Base-by-base conservation (phyloP, 2,329 filamentous ascomycete species). In the Sporothrix brunneoviolacea region DNA sequence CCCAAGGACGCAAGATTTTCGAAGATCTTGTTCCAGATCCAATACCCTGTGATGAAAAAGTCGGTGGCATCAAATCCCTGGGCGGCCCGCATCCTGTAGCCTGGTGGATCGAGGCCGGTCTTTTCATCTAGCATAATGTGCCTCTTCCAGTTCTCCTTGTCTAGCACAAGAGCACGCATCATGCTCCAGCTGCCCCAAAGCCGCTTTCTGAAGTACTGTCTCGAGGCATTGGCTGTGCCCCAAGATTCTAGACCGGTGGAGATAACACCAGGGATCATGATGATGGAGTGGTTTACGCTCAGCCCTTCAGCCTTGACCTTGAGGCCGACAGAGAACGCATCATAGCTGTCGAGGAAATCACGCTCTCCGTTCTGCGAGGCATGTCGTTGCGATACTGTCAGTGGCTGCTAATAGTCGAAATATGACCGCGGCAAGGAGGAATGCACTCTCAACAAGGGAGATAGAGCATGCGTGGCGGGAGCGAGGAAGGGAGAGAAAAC, bases 11-110 rank as follows among this genome's bases (percentile, higher is more conserved):
- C 93, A 46, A 98, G 74, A 62, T 98, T 98, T 69, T 98, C 93
- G 44, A 98, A 76, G 54, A 98, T 96, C 70, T 97, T 97, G 70
- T 88, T 96, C 91, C 91, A 96, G 54, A 98, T 97, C 93, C 93
- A 98, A 69, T 98, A 98, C 9, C 82, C 83, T 0, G 83, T 86
- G 55, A 86, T 85, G 68, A 94, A 93, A 71, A 98, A 98, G 68
- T 98, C 93, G 10, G 93, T 91, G 3, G 93, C 93, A 67, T 98
- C 93, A 60, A 98, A 98, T 2, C 93, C 93, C 65, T 97, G 93
- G 0, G 93, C 91, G 8, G 93, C 89, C 33, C 93, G 82, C 18
- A 98, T 70, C 70, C 97, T 97, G 60, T 97, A 82, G 12, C 84
- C 83, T 0, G 90, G 88, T 2, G 93, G 93, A 65, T 98, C 93